These are phyloP conservation scores for Elasticomyces elasticus DNA, from an alignment of 495 filamentous ascomycete genomes.

Conservation along the genomic window DNA sequence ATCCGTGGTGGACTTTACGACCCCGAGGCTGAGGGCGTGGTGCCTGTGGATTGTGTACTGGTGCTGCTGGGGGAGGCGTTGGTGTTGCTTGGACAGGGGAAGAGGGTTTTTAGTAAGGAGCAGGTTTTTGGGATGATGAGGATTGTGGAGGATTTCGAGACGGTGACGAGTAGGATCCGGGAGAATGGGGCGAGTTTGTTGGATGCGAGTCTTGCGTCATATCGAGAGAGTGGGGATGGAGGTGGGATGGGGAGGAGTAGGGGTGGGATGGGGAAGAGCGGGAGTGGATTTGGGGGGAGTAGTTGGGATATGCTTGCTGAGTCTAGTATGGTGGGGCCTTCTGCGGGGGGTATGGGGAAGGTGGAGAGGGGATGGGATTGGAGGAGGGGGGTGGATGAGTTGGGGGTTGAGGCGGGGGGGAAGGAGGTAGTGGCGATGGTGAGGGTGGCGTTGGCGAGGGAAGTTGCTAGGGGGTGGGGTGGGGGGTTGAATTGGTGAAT, in stretches of 20 bases:
- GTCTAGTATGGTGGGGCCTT: conserved; percentile 26
- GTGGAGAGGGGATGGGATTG: conserved; percentile 75
- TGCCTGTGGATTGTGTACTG: conserved; percentile 77
- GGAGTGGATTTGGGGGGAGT: conserved; percentile 5
- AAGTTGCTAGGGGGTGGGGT: conserved; percentile 52
- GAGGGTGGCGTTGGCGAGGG: conserved; percentile 63
- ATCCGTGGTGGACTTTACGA: conserved; percentile 84
- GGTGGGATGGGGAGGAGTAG: conserved; percentile 34
- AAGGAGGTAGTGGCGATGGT: conserved; percentile 60
- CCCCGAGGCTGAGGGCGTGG: conserved; percentile 61
- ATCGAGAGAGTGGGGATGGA: conserved; percentile 30
- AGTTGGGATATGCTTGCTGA: conserved; percentile 10
- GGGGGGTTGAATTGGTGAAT: conserved; percentile 3
- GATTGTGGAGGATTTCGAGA: conserved; percentile 72
- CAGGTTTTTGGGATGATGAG: conserved; percentile 69
- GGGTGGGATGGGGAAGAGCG: neutral
- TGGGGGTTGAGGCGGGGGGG: conserved; percentile 46
- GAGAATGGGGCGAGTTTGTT: conserved; percentile 62
- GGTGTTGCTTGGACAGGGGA: conserved; percentile 55
- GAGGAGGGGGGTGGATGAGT: conserved; percentile 51
- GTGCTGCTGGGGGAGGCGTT: conserved; percentile 73
- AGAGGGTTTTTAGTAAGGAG: conserved; percentile 43
- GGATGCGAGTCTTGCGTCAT: conserved; percentile 47
- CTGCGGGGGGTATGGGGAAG: conserved; percentile 30
- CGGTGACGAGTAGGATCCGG: conserved; percentile 60